Conservation (phyloP, 2,329 filamentous ascomycete species). For the Verticillium dahliae region DNA sequence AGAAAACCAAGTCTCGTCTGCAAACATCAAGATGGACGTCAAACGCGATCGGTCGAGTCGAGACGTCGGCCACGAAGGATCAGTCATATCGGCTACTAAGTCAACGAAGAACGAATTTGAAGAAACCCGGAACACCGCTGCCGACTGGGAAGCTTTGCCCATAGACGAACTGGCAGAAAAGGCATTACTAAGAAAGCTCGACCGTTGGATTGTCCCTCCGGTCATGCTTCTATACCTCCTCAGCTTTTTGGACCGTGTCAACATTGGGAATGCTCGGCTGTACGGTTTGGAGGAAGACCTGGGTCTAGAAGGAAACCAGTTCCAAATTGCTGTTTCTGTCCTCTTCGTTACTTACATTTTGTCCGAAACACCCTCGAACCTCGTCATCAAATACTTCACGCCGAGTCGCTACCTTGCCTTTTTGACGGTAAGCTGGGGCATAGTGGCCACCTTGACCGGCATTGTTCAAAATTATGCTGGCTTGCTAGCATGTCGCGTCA, state of each 20-base stretch:
- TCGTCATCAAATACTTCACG: conserved; percentile 21
- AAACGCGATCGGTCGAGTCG: not conserved
- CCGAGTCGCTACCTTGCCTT: conserved; percentile 24
- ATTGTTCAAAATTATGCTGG: conserved; percentile 3
- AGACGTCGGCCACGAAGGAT: not conserved
- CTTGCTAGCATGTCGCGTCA: conserved; percentile 6
- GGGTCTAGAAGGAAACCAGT: conserved; percentile 22
- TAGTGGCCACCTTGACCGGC: conserved; percentile 9
- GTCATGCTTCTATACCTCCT: conserved; percentile 49
- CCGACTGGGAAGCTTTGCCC: not conserved
- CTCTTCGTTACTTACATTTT: conserved; percentile 14
- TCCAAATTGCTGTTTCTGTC: conserved; percentile 22
- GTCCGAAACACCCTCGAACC: conserved; percentile 17
- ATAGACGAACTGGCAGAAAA: conserved; percentile 28
- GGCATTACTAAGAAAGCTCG: conserved; percentile 58
- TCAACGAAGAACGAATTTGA: not conserved
- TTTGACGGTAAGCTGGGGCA: conserved; percentile 22
- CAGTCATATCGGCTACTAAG: not conserved
- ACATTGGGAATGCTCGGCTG: conserved; percentile 46
- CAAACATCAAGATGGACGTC: not conserved
- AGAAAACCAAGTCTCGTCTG: too few species aligned
- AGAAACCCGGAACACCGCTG: not conserved
- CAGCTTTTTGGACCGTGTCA: conserved; percentile 19
- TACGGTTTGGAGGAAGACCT: conserved; percentile 35
- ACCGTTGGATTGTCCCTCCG: conserved; percentile 56